These are phyloP conservation scores for Sequoia sempervirens DNA, from an alignment of 75 land plant species.

Conservation along the genomic window DNA sequence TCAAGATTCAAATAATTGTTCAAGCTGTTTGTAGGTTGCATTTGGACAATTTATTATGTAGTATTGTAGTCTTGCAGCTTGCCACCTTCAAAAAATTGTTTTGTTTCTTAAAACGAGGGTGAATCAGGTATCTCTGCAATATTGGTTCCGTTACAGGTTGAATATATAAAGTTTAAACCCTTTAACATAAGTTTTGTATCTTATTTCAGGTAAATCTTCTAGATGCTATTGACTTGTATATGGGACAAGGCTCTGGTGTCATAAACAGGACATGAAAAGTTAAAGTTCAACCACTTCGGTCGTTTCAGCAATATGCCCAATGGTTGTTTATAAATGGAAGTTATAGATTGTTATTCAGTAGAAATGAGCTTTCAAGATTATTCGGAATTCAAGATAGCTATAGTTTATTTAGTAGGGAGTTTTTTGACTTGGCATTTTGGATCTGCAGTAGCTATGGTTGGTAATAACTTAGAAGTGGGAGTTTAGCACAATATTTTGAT, in stretches of 20 bases:
- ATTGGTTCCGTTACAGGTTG: too few species aligned
- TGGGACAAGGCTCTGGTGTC: neutral
- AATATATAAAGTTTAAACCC: neutral
- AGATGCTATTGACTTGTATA: neutral
- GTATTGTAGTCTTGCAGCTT: too few species aligned
- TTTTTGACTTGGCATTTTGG: neutral
- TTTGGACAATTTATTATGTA: too few species aligned
- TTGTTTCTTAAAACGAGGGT: too few species aligned
- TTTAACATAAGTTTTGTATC: neutral
- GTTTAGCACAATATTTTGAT: constrained; percentile 20
- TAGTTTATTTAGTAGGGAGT: neutral
- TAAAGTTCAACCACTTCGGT: neutral
- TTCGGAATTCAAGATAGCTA: neutral
- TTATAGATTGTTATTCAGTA: neutral
- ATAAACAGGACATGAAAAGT: neutral
- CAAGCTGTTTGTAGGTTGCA: too few species aligned
- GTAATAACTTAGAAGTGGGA: neutral
- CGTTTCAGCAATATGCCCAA: neutral
- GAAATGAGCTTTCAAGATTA: neutral
- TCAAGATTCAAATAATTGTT: too few species aligned
- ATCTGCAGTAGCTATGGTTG: constrained; percentile 2
- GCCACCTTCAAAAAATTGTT: too few species aligned
- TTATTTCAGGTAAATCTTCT: neutral
- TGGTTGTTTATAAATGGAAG: neutral
- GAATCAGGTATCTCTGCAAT: too few species aligned